Base-by-base conservation (phyloP, 2,329 filamentous ascomycete species). In the Claviceps purpurea region DNA sequence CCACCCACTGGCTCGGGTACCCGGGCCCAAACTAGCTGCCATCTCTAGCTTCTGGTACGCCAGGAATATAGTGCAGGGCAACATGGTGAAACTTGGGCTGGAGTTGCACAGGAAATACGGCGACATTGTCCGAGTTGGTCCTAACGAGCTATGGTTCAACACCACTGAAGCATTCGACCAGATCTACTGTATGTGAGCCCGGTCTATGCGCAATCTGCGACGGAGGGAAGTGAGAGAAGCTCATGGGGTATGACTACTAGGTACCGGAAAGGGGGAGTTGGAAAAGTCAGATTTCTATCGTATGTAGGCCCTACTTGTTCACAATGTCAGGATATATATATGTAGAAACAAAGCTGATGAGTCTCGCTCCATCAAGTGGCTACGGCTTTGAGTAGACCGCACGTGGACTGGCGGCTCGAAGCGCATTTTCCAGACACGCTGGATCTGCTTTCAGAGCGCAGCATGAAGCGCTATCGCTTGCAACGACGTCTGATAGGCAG, bases 251-350 rank as follows among this genome's bases (percentile, higher is more conserved):
- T 7, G 4, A 13, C 7, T 24, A 3, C 39, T 40, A 78, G 75
- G 68, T n/a, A 64, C 65, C 6, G 69, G 70, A 0, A 74, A 66
- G 41, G 73, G 41, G 10, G 41, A 73, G 1, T 75, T 68, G 54
- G 70, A 74, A 38, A 78, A 78, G 56, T 74, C 73, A 0, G 70
- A 74, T 14, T 78, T 78, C 44, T 78, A 78, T 49, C 57, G 75
- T 77, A 60, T 57, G 70, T 43, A 22, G 16, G 11, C n/a, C 18
- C 10, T 22, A 7, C 1, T 2, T 8, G n/a, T 5, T 20, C 14
- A 5, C 4, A 5, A 16, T 18, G 16, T 10, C 11, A 37, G 4
- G 22, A 26, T 16, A 30, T 16, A 30, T 26, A 1, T 16, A 30
- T 26, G 1, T 14, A 8, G 7, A 11, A 11, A 42, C 4, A n/a